Evolutionary conservation across 106 monocot species (phyloP).

Genomic region (Allium cepa): DNA sequence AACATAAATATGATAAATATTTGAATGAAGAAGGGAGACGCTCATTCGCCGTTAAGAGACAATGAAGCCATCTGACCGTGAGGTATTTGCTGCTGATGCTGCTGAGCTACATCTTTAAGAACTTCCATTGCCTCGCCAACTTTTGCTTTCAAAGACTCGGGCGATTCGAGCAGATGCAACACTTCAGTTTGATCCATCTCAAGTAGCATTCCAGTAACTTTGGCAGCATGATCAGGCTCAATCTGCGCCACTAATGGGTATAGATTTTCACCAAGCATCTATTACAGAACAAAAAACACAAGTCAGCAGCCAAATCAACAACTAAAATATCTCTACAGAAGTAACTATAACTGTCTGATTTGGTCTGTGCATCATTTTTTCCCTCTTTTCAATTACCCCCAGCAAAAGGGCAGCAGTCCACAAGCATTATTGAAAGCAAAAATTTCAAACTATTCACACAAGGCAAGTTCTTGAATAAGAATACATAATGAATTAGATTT

Average conservation of each 20-base stretch:
- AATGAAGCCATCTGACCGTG: constrained; percentile 18
- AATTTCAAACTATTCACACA: too few species aligned
- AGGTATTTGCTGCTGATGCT: constrained; percentile 18
- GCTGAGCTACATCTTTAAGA: constrained; percentile 37
- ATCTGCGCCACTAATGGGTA: constrained; percentile 58
- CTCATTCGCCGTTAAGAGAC: constrained; percentile 13
- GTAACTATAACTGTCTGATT: too few species aligned
- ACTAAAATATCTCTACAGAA: too few species aligned
- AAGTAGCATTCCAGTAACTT: constrained; percentile 57
- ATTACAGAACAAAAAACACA: not conserved
- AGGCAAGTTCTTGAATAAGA: too few species aligned
- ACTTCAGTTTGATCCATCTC: constrained; percentile 66
- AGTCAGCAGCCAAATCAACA: not conserved
- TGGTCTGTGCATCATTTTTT: too few species aligned
- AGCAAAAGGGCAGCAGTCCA: too few species aligned
- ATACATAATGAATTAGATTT: too few species aligned
- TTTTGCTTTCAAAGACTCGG: constrained; percentile 50
- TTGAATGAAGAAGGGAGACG: too few species aligned
- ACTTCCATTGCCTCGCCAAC: constrained; percentile 64
- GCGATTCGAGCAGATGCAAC: constrained; percentile 47
- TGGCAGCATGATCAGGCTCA: constrained; percentile 46
- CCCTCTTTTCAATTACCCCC: too few species aligned
- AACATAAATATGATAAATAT: too few species aligned
- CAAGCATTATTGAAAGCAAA: too few species aligned
- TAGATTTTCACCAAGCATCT: constrained; percentile 65